Evolutionary conservation across 495 filamentous ascomycete species (phyloP).

Genomic region (Lasiosphaeris hirsuta): DNA sequence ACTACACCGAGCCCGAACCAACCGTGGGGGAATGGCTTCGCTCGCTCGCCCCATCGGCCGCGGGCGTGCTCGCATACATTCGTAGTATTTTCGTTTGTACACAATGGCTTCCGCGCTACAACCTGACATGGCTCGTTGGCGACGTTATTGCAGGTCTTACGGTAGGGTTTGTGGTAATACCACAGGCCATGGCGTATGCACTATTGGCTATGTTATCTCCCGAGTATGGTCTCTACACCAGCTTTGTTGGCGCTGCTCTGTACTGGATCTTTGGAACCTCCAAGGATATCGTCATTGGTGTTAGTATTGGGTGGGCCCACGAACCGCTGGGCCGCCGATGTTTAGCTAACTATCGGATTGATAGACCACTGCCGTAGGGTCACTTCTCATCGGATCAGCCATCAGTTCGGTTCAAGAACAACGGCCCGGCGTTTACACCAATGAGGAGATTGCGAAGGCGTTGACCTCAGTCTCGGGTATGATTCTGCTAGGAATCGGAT

Average conservation of each 20-base stretch:
- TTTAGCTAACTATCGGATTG: not conserved
- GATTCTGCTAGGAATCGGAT: conserved; percentile 30
- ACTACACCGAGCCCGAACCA: conserved; percentile 74
- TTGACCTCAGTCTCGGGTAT: conserved; percentile 29
- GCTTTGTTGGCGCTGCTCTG: conserved; percentile 52
- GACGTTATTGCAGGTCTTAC: conserved; percentile 16
- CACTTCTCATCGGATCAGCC: conserved; percentile 18
- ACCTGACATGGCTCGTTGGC: conserved; percentile 10
- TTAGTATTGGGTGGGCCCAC: no score
- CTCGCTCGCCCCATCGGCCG: conserved; percentile 50
- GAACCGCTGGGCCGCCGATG: not conserved
- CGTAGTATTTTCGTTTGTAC: conserved; percentile 11
- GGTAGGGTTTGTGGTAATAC: conserved; percentile 43
- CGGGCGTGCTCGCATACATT: conserved; percentile 51
- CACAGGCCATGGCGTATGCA: conserved; percentile 54
- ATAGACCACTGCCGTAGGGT: conserved; percentile 20
- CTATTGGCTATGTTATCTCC: conserved; percentile 44
- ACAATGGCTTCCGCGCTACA: conserved; percentile 17
- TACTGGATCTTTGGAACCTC: conserved; percentile 57
- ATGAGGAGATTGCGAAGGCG: conserved; percentile 33
- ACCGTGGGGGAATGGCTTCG: conserved; percentile 64
- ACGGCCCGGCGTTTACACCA: conserved; percentile 18
- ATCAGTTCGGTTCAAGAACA: conserved; percentile 6
- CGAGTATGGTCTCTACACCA: conserved; percentile 53
- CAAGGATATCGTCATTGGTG: conserved; percentile 55